Percentiles rank a stretch among this genome's conserved stretches.
phyloP scores from a whole-genome alignment of 192 early-diverging fungal genomes.

The Borealophlyctis nickersoniae region DNA sequence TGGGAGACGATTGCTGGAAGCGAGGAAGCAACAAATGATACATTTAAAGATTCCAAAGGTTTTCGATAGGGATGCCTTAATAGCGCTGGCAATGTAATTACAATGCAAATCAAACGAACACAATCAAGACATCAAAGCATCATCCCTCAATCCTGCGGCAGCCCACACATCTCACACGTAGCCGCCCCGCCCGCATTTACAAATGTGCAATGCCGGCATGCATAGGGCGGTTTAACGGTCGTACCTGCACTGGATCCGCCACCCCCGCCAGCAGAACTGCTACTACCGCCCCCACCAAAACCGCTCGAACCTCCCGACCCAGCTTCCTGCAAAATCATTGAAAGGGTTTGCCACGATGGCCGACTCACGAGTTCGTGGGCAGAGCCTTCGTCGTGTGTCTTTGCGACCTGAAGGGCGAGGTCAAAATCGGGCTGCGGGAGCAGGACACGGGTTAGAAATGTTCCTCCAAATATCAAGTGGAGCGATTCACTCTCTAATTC shows the following conservation, averaged over 20 bases:
- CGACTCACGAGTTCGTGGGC: constrained; percentile 54
- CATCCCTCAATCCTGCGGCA: constrained; percentile 46
- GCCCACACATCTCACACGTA: constrained; percentile 81
- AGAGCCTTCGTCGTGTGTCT: constrained; percentile 16
- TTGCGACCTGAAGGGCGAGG: constrained; percentile 17
- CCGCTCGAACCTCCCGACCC: constrained; percentile 3
- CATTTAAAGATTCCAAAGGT: too few relatives aligned
- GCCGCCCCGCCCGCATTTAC: constrained; percentile 56
- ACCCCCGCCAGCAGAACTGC: constrained; percentile 25
- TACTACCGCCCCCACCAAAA: constrained; percentile 3
- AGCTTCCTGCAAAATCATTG: constrained; percentile 52
- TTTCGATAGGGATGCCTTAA: too few relatives aligned
- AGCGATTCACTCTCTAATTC: too few relatives aligned
- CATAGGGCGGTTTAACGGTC: constrained; percentile 37
- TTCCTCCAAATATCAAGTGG: too few relatives aligned
- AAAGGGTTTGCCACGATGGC: constrained; percentile 69
- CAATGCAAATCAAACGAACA: too few relatives aligned
- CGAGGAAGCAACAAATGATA: too few relatives aligned
- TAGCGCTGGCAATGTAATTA: too few relatives aligned
- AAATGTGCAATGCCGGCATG: constrained; percentile 80
- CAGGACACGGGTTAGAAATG: too few relatives aligned
- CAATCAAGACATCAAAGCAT: background rate
- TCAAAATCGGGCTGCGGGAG: constrained; percentile 33
- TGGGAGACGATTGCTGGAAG: too few relatives aligned
- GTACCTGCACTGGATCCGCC: constrained; percentile 25